Evolutionary conservation across 305 asterid species (phyloP).

Genomic region (Solanum aculeatissimum): DNA sequence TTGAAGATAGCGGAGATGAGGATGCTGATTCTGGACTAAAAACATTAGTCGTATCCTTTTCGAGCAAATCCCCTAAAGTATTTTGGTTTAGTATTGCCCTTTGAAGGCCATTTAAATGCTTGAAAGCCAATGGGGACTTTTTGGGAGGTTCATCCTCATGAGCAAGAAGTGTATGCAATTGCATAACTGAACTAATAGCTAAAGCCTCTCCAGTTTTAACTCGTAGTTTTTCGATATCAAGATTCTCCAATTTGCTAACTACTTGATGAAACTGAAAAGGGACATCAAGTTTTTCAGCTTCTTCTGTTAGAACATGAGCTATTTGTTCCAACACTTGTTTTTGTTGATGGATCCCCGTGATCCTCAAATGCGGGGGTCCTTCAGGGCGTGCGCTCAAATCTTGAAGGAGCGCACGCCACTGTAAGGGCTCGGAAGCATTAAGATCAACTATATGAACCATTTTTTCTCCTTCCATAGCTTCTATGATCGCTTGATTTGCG

Average conservation of each 20-base stretch:
- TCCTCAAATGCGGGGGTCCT: conserved; percentile 89
- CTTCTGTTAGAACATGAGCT: conserved; percentile 60
- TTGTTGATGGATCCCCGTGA: conserved; percentile 65
- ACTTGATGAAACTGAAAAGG: conserved; percentile 85
- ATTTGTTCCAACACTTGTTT: conserved; percentile 62
- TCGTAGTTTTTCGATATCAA: conserved; percentile 52
- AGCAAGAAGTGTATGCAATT: conserved; percentile 62
- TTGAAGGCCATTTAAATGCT: conserved; percentile 25
- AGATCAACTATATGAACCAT: conserved; percentile 86
- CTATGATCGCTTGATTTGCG: conserved; percentile 71
- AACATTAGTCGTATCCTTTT: conserved; percentile 38
- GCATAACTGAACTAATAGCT: conserved; percentile 59
- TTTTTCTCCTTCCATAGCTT: conserved; percentile 94
- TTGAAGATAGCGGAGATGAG: conserved; percentile 42
- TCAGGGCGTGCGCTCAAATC: conserved; percentile 86
- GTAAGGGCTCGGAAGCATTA: conserved; percentile 56
- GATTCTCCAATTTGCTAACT: conserved; percentile 50
- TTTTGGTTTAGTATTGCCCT: conserved; percentile 31
- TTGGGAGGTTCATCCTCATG: conserved; percentile 22
- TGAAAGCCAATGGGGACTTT: conserved; percentile 27
- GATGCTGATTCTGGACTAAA: conserved; percentile 54
- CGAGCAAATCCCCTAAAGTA: conserved; percentile 53
- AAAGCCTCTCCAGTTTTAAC: conserved; percentile 95
- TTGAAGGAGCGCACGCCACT: conserved; percentile 78
- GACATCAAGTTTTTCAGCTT: conserved; percentile 73